A percentile compares a stretch with the other conserved stretches of the same genome.
Evolutionary conservation across 129 eudicot species (phyloP).

Genomic region (Artemisia tridentata): DNA sequence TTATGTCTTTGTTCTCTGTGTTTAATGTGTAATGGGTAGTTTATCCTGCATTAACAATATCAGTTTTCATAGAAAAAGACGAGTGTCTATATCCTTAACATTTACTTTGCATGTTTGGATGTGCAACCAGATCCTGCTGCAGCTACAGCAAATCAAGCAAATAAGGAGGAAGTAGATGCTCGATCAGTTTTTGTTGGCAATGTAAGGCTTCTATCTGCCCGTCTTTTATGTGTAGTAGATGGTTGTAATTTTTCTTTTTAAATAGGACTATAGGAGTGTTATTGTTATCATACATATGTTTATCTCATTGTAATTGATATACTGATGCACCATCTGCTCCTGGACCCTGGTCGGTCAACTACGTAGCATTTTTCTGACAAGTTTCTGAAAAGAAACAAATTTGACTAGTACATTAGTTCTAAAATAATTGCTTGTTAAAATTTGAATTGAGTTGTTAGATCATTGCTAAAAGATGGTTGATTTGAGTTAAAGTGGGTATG

Average conservation of each 20-base stretch:
- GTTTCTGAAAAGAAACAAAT: background rate
- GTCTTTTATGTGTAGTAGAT: background rate
- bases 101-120: background rate
- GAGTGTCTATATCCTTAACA: background rate
- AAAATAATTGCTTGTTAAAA: background rate
- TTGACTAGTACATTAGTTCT: background rate
- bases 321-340: background rate
- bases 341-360: background rate
- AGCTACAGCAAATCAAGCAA: conserved; percentile 75
- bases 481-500: too few species aligned
- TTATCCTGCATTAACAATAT: background rate
- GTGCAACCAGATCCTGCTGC: conserved; percentile 65
- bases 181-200: conserved; percentile 89
- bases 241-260: conserved; percentile 17
- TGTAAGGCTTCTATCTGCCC: conserved; percentile 44
- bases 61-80: background rate
- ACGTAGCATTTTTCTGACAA: background rate
- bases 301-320: background rate
- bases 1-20: too few species aligned
- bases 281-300: background rate
- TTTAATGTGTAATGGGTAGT: background rate
- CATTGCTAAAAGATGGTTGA: background rate
- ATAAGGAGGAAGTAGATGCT: conserved; percentile 83
- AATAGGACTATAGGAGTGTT: background rate
- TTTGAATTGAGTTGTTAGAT: background rate